Base-by-base conservation (phyloP, 1,284 basidiomycete genomes). In the Sutorius eximius region DNA sequence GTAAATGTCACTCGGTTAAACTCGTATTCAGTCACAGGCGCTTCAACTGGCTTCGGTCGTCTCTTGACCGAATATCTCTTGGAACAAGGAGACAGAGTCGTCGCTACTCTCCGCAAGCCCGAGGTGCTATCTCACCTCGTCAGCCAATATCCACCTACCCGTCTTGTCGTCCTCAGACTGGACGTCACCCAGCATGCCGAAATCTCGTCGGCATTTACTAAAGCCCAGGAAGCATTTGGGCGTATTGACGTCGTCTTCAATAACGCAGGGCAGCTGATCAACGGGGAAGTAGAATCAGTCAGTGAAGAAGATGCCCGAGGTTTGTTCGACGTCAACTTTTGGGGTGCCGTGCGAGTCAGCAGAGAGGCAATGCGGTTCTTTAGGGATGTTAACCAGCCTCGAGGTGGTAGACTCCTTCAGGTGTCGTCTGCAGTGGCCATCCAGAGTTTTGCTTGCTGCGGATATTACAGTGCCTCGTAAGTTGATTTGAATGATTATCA, bases 171-270 rank as follows among this genome's bases (percentile, higher is more conserved):
- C 13, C 53, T 75, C 45, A 63, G 69, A 47, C 54, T 78, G 20
- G 78, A 80, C 59, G 75, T 79, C 47, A 73, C 66, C 27, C 56
- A 67, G 4, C 54, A 57, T 9, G 47, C 46, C 3, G 65, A 61
- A 5, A 67, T 77, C 30, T 42, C 42, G 1, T 59, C 53, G 3
- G 76, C 72, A 0, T 78, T 79, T 50, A 56, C 62, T 3, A 61
- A 61, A 29, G 72, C 71, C 0, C 59, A 63, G 43, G 64, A 62
- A 5, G 51, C 44, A 8, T 77, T 77, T 49, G 77, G 76, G 5
- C 67, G 70, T 8, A 50, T 78, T 36, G 75, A 78, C 46, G 69
- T 77, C 15, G 76, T 79, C 5, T 71, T 75, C 51, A 79, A 77
- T 29, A 64, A 65, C 6, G 62, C 63, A 5, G 65, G 60, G 3